Conservation (phyloP, 2,329 filamentous ascomycete species). For the Fusarium torulosum region DNA sequence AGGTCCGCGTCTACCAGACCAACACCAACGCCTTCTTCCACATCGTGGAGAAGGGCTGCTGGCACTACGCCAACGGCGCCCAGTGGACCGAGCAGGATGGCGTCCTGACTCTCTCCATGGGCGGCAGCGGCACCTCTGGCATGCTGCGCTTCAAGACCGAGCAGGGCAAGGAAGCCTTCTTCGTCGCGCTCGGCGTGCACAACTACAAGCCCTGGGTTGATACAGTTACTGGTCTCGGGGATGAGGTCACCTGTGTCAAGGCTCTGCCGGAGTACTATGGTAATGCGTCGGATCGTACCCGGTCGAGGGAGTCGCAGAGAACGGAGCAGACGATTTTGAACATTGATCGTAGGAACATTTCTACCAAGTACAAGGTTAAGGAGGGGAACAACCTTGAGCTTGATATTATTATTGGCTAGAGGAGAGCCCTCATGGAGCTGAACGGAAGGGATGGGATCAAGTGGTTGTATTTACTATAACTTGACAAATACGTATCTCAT, state of each 20-base stretch:
- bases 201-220: conserved; percentile 44
- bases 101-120: conserved; percentile 27
- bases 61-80: conserved; percentile 40
- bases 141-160: conserved; percentile 43
- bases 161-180: conserved; percentile 39
- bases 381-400: conserved; percentile 40
- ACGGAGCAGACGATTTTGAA: conserved; percentile 37
- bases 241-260: conserved; percentile 34
- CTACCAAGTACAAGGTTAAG: conserved; percentile 27
- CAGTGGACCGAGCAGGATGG: conserved; percentile 31
- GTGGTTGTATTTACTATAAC: background rate
- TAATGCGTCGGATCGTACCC: conserved; percentile 10
- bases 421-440: fast-evolving
- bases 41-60: conserved; percentile 35
- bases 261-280: conserved; percentile 43
- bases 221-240: conserved; percentile 29
- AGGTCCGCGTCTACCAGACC: conserved; percentile 41
- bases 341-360: conserved; percentile 31
- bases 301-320: conserved; percentile 24
- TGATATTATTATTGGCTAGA: conserved; percentile 33
- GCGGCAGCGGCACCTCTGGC: conserved; percentile 35
- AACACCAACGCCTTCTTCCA: conserved; percentile 40
- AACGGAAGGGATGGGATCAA: fast-evolving
- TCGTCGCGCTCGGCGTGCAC: conserved; percentile 35
- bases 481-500: background rate